Evolutionary conservation across 352 stramenopile genomes (phyloP).

Genomic region (Blastocystis sp.): DNA sequence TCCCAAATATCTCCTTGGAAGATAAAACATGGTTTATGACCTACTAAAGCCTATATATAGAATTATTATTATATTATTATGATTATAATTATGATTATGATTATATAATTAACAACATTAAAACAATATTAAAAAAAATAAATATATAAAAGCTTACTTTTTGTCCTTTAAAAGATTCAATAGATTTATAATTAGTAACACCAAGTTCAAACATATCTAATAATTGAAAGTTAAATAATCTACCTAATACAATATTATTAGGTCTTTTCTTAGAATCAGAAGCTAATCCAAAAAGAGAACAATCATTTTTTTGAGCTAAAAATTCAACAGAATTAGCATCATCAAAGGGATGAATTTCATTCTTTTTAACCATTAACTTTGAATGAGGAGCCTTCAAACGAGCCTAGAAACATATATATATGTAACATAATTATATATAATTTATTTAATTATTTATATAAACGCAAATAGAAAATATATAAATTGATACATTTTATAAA

Average conservation of each 20-base stretch:
- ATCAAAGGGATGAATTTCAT: conserved; percentile 75
- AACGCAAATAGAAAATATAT: conserved; percentile 2
- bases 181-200: conserved; percentile 74
- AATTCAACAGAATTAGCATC: conserved; percentile 73
- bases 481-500: background rate
- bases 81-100: no score
- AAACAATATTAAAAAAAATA: no score
- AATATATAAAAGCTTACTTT: conserved; percentile 72
- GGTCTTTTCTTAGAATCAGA: conserved; percentile 93
- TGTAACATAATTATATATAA: no score
- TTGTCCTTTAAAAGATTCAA: conserved; percentile 67
- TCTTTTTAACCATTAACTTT: conserved; percentile 66
- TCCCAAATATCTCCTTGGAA: conserved; percentile 42
- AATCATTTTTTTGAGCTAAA: conserved; percentile 87
- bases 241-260: conserved; percentile 86
- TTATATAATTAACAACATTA: conserved; percentile 59
- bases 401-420: conserved; percentile 49
- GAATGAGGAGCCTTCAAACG: conserved; percentile 61
- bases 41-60: background rate
- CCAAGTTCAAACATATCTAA: conserved; percentile 91
- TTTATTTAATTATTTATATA: conserved; percentile 25
- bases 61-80: background rate
- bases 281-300: conserved; percentile 75
- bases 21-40: conserved; percentile 38
- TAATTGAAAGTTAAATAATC: conserved; percentile 87